Conservation (phyloP, 2,329 filamentous ascomycete species). For the Fusarium proliferatum region DNA sequence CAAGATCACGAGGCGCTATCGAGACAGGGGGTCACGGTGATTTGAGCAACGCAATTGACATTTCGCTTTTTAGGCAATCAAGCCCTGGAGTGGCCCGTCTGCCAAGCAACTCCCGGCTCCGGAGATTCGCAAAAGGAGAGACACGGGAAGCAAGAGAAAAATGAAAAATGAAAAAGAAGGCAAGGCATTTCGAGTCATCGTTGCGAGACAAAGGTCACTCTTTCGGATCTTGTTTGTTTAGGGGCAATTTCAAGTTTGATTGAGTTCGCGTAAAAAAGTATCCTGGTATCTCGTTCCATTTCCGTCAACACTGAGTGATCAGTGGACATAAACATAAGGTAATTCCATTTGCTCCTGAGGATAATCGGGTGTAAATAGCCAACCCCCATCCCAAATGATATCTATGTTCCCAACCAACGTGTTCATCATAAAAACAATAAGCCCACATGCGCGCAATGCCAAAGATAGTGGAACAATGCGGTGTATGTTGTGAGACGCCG, state of each 20-base stretch:
- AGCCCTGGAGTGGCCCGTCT: constrained; percentile 1
- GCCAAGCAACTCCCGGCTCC: constrained; percentile 12
- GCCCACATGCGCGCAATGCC: constrained; percentile 13
- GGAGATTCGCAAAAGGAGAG: constrained; percentile 7
- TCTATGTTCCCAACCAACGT: constrained; percentile 47
- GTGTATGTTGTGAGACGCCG: constrained; percentile 44
- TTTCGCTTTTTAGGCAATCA: neutral
- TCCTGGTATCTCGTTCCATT: constrained; percentile 44
- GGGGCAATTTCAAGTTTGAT: constrained; percentile 32
- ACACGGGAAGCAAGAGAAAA: constrained; percentile 3
- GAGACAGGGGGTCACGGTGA: constrained; percentile 39
- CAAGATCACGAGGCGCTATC: constrained; percentile 45
- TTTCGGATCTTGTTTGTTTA: constrained; percentile 5
- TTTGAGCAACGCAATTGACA: constrained; percentile 32
- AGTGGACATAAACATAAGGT: constrained; percentile 39
- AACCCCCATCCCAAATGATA: constrained; percentile 40
- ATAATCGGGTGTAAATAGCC: constrained; percentile 22
- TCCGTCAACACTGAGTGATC: constrained; percentile 45
- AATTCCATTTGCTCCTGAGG: constrained; percentile 38
- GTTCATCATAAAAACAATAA: constrained; percentile 42
- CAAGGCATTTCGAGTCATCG: neutral
- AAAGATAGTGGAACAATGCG: constrained; percentile 26
- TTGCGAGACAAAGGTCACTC: neutral
- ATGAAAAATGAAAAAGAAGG: neutral
- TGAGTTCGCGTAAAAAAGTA: constrained; percentile 37